Evolutionary conservation across 495 filamentous ascomycete species (phyloP).

Genomic region (Xylaria cubensis): DNA sequence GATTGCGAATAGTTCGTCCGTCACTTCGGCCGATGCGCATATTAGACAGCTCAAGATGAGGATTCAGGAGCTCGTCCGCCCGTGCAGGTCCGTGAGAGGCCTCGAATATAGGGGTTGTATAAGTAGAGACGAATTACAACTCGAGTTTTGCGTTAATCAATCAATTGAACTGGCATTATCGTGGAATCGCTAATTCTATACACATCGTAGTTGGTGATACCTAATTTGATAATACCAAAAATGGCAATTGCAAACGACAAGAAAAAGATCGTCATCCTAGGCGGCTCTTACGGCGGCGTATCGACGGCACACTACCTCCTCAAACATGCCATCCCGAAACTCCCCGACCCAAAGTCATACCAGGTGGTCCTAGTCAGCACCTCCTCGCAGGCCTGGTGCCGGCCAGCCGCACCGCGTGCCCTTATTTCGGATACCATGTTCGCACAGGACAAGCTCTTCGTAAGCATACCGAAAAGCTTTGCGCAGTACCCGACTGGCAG

Average conservation of each 20-base stretch:
- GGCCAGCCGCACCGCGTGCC: constrained; percentile 56
- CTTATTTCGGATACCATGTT: constrained; percentile 54
- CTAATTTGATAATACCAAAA: not conserved
- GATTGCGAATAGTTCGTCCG: constrained; percentile 1
- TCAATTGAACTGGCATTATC: not conserved
- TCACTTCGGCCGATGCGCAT: constrained; percentile 17
- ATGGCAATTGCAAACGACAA: constrained; percentile 9
- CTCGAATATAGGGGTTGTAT: not conserved
- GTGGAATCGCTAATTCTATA: not conserved
- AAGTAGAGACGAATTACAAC: not conserved
- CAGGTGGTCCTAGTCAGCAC: constrained; percentile 52
- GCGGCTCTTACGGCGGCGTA: constrained; percentile 60
- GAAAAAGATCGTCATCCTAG: constrained; percentile 59
- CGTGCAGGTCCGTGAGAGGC: not conserved
- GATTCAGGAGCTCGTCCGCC: constrained; percentile 7
- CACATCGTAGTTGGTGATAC: not conserved
- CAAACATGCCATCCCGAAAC: constrained; percentile 55
- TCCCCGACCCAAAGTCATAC: constrained; percentile 41
- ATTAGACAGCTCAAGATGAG: not conserved
- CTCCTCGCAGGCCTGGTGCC: constrained; percentile 52
- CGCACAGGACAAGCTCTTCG: constrained; percentile 56
- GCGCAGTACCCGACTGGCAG: constrained; percentile 45
- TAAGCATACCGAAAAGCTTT: constrained; percentile 48
- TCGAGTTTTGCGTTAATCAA: not conserved
- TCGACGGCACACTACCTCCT: constrained; percentile 60